These are phyloP conservation scores for Phoenix dactylifera DNA, from an alignment of 176 grass and related monocot species.

Conservation along the genomic window DNA sequence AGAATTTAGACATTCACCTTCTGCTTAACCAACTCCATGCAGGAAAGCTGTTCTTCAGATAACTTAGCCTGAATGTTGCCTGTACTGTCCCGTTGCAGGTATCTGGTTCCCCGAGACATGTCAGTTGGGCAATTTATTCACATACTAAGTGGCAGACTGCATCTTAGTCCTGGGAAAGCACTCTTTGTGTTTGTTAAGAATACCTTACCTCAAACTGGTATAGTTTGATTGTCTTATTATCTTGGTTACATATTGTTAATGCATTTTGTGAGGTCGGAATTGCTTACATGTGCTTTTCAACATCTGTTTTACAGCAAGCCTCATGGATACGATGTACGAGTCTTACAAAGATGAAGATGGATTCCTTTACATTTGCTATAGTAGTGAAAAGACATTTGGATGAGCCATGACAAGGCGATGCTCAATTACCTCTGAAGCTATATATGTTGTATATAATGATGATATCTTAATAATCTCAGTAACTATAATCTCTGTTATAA, in stretches of 20 bases:
- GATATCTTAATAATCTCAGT: no score
- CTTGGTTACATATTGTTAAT: not conserved
- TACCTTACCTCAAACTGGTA: constrained; percentile 76
- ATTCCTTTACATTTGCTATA: constrained; percentile 93
- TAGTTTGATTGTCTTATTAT: not conserved
- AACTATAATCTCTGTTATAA: no score
- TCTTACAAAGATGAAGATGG: constrained; percentile 65
- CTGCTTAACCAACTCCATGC: no score
- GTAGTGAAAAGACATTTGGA: constrained; percentile 78
- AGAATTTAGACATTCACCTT: no score
- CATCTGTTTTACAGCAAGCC: constrained; percentile 20
- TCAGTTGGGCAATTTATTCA: constrained; percentile 73
- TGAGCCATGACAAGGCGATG: constrained; percentile 8
- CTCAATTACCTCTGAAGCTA: no score
- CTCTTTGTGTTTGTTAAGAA: constrained; percentile 74
- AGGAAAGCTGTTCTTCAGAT: no score
- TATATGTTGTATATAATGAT: no score
- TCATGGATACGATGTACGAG: constrained; percentile 47
- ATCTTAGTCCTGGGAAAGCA: constrained; percentile 47
- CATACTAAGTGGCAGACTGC: constrained; percentile 47
- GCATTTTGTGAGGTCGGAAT: not conserved
- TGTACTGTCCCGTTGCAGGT: constrained; percentile 8
- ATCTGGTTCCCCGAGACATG: constrained; percentile 37
- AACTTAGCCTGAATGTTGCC: not conserved
- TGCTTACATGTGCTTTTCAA: not conserved